A percentile compares a stretch with the other conserved stretches of the same genome.
phyloP scores from a whole-genome alignment of 805 yeast genomes.

The Candida schatavii region DNA sequence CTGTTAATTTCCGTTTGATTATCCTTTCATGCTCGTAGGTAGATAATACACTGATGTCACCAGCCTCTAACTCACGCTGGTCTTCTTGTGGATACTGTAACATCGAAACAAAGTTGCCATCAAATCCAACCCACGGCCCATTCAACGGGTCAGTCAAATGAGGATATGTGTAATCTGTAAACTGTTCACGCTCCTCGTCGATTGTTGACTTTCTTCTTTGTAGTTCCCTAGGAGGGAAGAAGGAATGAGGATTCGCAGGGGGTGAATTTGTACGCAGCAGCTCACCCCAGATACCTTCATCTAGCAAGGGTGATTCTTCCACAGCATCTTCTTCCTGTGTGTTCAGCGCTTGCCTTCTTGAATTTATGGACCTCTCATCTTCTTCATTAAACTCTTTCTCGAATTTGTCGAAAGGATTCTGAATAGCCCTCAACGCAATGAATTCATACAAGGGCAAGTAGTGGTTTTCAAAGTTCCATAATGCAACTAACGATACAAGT shows the following conservation, averaged over 20 bases:
- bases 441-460: conserved; percentile 53
- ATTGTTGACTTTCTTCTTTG: conserved; percentile 48
- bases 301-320: background rate
- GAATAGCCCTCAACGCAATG: conserved; percentile 59
- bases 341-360: background rate
- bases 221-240: background rate
- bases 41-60: conserved; percentile 15
- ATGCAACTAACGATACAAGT: conserved; percentile 42
- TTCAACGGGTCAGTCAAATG: conserved; percentile 43
- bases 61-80: conserved; percentile 17
- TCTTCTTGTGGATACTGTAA: conserved; percentile 25
- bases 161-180: conserved; percentile 50
- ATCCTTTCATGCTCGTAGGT: conserved; percentile 20
- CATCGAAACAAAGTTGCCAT: conserved; percentile 47
- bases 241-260: background rate
- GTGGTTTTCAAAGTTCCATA: conserved; percentile 51
- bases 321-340: background rate
- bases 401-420: conserved; percentile 34
- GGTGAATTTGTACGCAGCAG: too few species aligned
- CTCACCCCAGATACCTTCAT: too few species aligned
- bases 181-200: conserved; percentile 56
- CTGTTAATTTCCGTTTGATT: conserved; percentile 23
- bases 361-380: conserved; percentile 8
- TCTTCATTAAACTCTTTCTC: conserved; percentile 44
- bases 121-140: conserved; percentile 59